phyloP scores from a whole-genome alignment of 805 yeast species.

The Cyberlindnera veronae region DNA sequence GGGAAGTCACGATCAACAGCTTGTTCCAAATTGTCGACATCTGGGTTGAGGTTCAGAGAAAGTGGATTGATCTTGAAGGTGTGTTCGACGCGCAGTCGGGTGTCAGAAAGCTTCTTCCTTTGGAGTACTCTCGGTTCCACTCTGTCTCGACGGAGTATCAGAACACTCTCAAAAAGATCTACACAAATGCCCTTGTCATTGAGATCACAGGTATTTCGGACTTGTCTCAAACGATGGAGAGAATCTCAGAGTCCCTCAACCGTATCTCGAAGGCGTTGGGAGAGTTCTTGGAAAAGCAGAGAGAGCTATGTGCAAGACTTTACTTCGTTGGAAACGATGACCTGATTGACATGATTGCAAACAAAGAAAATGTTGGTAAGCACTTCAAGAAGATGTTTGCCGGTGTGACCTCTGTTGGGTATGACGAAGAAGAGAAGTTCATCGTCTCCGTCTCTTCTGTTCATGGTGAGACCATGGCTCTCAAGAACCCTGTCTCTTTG shows the following conservation, averaged over 20 bases:
- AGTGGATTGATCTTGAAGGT: constrained; percentile 84
- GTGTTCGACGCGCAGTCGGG: constrained; percentile 61
- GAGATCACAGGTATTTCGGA: constrained; percentile 54
- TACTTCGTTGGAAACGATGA: constrained; percentile 92
- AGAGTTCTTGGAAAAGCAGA: constrained; percentile 76
- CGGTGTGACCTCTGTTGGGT: constrained; percentile 48
- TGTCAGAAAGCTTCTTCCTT: constrained; percentile 58
- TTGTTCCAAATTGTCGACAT: constrained; percentile 51
- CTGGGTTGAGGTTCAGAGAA: constrained; percentile 86
- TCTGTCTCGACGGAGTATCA: constrained; percentile 60
- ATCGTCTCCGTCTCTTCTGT: constrained; percentile 54
- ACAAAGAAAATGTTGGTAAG: constrained; percentile 50
- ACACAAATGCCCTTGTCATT: constrained; percentile 46
- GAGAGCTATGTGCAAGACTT: constrained; percentile 75
- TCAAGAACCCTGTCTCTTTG: constrained; percentile 43
- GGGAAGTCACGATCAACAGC: constrained; percentile 54
- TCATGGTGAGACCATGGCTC: constrained; percentile 56
- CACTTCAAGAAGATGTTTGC: constrained; percentile 71
- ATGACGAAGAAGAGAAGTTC: constrained; percentile 30
- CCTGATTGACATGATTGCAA: constrained; percentile 76
- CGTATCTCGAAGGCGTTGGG: constrained; percentile 63
- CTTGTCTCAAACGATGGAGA: constrained; percentile 42
- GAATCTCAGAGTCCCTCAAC: constrained; percentile 50
- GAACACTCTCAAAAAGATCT: constrained; percentile 45
- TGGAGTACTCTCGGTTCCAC: constrained; percentile 64